Evolutionary conservation across 768 basidiomycete species (phyloP).

Genomic region (Pisolithus albus): DNA sequence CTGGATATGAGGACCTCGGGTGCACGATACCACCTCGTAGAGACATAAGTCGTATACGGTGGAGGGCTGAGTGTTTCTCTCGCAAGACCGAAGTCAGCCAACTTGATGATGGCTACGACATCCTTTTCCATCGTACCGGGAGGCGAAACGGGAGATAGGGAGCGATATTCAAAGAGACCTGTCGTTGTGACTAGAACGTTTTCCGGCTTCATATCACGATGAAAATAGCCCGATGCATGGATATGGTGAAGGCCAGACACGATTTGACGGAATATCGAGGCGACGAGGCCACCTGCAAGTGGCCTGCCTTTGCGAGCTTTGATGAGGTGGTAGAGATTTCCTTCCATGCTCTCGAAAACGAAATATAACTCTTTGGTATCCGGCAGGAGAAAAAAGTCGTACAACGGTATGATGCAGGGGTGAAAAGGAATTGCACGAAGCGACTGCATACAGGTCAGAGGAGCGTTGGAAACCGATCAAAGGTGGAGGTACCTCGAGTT

Average conservation of each 20-base stretch:
- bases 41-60: conserved; percentile 98
- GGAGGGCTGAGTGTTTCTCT: conserved; percentile 81
- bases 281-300: conserved; percentile 93
- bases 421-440: conserved; percentile 91
- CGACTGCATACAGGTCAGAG: conserved; percentile 48
- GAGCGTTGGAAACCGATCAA: conserved; percentile 10
- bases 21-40: conserved; percentile 99
- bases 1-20: conserved; percentile 92
- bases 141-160: conserved; percentile 63
- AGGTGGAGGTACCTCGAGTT: conserved; percentile 68
- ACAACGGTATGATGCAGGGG: conserved; percentile 95
- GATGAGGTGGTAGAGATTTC: conserved; percentile 98
- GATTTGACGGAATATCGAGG: conserved; percentile 91
- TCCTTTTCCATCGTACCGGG: conserved; percentile 77
- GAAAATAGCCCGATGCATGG: conserved; percentile 90
- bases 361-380: conserved; percentile 95
- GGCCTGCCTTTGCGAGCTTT: conserved; percentile 92
- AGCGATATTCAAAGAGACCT: conserved; percentile 85
- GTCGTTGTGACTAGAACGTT: conserved; percentile 98
- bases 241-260: conserved; percentile 88
- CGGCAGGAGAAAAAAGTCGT: conserved; percentile 98
- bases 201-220: conserved; percentile 99
- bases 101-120: conserved; percentile 93
- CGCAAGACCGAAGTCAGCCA: conserved; percentile 97
- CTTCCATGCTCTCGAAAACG: conserved; percentile 99